Percentiles rank a stretch among this genome's conserved stretches.
phyloP scores from a whole-genome alignment of 176 grass and related monocot species.

The Tillandsia fasciculata region DNA sequence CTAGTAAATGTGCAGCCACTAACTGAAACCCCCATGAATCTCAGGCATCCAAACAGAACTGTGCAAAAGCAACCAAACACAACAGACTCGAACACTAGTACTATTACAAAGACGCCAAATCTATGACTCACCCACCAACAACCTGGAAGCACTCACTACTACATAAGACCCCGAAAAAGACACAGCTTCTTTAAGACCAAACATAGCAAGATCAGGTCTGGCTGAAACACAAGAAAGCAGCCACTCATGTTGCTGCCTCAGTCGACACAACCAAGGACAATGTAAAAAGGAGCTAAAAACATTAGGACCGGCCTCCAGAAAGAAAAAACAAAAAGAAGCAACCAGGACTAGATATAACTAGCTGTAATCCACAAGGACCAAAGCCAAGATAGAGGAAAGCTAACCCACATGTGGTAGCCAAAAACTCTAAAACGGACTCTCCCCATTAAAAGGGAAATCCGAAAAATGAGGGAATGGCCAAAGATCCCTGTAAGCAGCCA shows the following conservation, averaged over 20 bases:
- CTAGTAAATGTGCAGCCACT: constrained; percentile 22
- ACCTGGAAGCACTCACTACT: constrained; percentile 15
- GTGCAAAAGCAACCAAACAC: constrained; percentile 49
- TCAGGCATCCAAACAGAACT: constrained; percentile 54
- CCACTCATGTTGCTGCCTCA: constrained; percentile 2
- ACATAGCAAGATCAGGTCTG: too few species aligned
- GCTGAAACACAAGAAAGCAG: too few species aligned
- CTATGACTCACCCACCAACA: constrained; percentile 15
- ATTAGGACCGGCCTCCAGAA: background rate
- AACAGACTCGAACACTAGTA: background rate
- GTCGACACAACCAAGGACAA: constrained; percentile 1
- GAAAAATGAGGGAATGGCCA: constrained; percentile 48
- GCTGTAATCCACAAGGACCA: constrained; percentile 35
- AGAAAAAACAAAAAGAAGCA: constrained; percentile 7
- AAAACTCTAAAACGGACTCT: constrained; percentile 53
- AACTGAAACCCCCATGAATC: constrained; percentile 36
- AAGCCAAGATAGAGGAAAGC: constrained; percentile 45
- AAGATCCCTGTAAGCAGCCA: constrained; percentile 36
- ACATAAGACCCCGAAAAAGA: constrained; percentile 11
- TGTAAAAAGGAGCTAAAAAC: background rate
- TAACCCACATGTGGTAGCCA: constrained; percentile 29
- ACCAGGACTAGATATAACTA: constrained; percentile 35
- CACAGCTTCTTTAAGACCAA: too few species aligned
- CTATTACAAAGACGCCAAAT: background rate
- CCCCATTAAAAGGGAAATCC: constrained; percentile 17